phyloP scores from a whole-genome alignment of 2,329 filamentous ascomycete species.

The Metarhizium rileyi region DNA sequence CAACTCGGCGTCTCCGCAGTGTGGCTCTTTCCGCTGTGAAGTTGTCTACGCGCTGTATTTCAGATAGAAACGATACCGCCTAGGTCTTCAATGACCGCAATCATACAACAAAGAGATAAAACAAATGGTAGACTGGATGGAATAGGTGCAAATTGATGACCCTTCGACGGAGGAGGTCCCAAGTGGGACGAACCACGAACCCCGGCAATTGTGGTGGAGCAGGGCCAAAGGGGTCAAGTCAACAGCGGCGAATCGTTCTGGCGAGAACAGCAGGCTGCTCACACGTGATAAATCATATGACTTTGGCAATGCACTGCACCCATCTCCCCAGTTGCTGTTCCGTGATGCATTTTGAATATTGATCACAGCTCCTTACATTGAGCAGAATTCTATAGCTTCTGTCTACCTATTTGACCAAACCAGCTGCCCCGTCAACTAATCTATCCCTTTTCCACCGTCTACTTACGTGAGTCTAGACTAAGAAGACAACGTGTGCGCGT shows the following conservation, averaged over 20 bases:
- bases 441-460: no score
- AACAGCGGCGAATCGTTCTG: slow-evolving; percentile 1
- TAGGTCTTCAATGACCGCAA: neutral
- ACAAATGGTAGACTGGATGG: neutral
- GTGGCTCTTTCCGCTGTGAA: neutral
- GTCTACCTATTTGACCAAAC: no score
- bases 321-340: no score
- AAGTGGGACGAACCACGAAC: slow-evolving; percentile 9
- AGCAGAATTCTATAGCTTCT: no score
- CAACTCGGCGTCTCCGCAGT: neutral
- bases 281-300: neutral
- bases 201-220: slow-evolving; percentile 9
- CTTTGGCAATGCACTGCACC: no score
- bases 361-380: no score
- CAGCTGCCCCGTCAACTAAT: no score
- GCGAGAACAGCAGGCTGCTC: neutral
- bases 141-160: slow-evolving; percentile 1
- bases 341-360: no score
- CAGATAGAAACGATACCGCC: neutral
- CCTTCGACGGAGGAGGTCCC: slow-evolving; percentile 8
- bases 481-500: no score
- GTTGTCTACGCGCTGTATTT: neutral
- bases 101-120: neutral
- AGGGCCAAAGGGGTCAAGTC: neutral
- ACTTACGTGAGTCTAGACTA: neutral